These are phyloP conservation scores for Cryptococcus amylolentus DNA, from an alignment of 1,284 basidiomycete species.

Conservation along the genomic window DNA sequence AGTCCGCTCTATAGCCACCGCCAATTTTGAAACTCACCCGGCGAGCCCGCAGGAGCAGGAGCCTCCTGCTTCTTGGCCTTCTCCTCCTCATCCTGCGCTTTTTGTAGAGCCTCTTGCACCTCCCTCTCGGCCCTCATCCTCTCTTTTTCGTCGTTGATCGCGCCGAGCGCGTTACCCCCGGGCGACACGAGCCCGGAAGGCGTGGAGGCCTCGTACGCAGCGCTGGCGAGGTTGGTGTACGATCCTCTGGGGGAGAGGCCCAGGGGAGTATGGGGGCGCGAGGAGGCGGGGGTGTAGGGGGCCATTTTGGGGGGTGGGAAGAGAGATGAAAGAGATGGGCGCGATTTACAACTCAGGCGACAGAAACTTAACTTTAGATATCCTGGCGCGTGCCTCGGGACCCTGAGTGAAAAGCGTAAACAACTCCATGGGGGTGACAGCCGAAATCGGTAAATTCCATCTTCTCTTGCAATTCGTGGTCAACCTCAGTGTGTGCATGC, in stretches of 20 bases:
- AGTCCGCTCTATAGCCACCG: background rate
- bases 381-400: too few species aligned
- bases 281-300: conserved; percentile 13
- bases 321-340: too few species aligned
- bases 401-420: too few species aligned
- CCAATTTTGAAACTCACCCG: conserved; percentile 23
- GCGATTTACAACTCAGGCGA: too few species aligned
- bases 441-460: too few species aligned
- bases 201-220: conserved; percentile 19
- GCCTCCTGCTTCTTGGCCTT: conserved; percentile 33
- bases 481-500: too few species aligned
- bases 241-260: conserved; percentile 33
- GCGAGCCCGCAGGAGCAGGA: conserved; percentile 23
- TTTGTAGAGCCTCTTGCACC: conserved; percentile 22
- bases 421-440: too few species aligned
- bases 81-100: conserved; percentile 22
- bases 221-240: conserved; percentile 29
- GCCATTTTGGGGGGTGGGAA: too few species aligned
- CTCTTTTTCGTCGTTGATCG: conserved; percentile 24
- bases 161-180: background rate
- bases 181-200: conserved; percentile 9
- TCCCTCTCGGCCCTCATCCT: conserved; percentile 27
- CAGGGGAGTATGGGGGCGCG: conserved; percentile 30
- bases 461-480: too few species aligned
- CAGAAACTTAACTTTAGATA: too few species aligned